These are phyloP conservation scores for Purpureocillium lavendulum DNA, from an alignment of 2,329 filamentous ascomycete genomes.

Conservation along the genomic window DNA sequence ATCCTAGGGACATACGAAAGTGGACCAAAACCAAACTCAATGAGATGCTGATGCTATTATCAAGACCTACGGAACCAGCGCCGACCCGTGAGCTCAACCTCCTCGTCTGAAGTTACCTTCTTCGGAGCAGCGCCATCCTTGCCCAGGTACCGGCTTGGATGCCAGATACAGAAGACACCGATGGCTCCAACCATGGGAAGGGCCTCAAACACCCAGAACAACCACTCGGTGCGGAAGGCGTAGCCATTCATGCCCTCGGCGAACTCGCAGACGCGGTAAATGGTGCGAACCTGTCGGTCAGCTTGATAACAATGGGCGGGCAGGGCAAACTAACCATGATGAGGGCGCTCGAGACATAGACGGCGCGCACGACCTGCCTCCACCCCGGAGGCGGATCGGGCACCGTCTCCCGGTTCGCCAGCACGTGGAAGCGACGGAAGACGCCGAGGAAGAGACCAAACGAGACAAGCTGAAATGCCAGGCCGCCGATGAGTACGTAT, in stretches of 20 bases:
- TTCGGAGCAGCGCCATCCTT: slow-evolving; percentile 5
- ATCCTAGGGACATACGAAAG: too few relatives aligned
- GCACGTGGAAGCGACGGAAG: slow-evolving; percentile 27
- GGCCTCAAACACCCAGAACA: slow-evolving; percentile 43
- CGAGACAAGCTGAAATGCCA: slow-evolving; percentile 30
- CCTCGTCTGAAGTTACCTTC: not conserved
- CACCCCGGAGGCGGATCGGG: slow-evolving; percentile 23
- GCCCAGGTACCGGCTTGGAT: slow-evolving; percentile 33
- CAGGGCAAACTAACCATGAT: slow-evolving; percentile 31
- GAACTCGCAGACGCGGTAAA: slow-evolving; percentile 46
- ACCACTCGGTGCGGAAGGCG: slow-evolving; percentile 41
- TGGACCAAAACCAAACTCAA: too few relatives aligned
- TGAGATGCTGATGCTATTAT: too few relatives aligned
- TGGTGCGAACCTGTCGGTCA: slow-evolving; percentile 33
- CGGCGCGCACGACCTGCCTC: slow-evolving; percentile 28
- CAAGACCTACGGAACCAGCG: too few relatives aligned
- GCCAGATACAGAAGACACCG: slow-evolving; percentile 38
- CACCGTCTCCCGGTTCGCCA: slow-evolving; percentile 14
- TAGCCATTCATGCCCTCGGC: slow-evolving; percentile 41
- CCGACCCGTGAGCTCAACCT: slow-evolving; percentile 6
- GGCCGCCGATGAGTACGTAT: slow-evolving; percentile 31
- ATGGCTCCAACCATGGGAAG: slow-evolving; percentile 39
- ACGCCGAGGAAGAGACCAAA: slow-evolving; percentile 32
- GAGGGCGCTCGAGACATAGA: slow-evolving; percentile 33
- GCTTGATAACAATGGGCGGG: too few relatives aligned